Evolutionary conservation across 768 basidiomycete species (phyloP).

Genomic region (Leccinum barrowsii): DNA sequence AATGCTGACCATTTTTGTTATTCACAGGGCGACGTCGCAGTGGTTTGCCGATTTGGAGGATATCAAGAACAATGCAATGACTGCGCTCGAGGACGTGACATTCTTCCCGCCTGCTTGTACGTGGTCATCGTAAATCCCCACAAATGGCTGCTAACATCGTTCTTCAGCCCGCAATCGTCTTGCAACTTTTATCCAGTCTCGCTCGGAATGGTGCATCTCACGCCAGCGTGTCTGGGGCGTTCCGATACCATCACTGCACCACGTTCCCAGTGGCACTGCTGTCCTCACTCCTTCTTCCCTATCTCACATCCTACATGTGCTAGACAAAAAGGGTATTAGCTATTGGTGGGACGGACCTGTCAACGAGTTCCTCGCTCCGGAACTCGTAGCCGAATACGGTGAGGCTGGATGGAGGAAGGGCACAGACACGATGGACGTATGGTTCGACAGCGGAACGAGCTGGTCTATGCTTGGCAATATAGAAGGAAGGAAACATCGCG

Average conservation of each 20-base stretch:
- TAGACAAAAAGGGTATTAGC: slow-evolving; percentile 68
- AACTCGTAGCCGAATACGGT: slow-evolving; percentile 45
- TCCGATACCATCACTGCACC: slow-evolving; percentile 87
- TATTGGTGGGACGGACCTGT: slow-evolving; percentile 92
- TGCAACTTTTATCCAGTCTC: slow-evolving; percentile 77
- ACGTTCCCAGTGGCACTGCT: slow-evolving; percentile 55
- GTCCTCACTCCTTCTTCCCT: slow-evolving; percentile 64
- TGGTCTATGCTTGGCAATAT: slow-evolving; percentile 73
- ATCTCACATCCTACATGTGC: slow-evolving; percentile 69
- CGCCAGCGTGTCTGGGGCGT: slow-evolving; percentile 97
- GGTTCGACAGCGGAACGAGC: slow-evolving; percentile 96
- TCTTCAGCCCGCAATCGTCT: slow-evolving; percentile 79
- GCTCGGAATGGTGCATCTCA: slow-evolving; percentile 99
- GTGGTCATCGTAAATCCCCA: slow-evolving; percentile 21
- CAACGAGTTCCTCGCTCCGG: slow-evolving; percentile 73
- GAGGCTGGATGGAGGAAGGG: slow-evolving; percentile 66
- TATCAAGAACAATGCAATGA: slow-evolving; percentile 75
- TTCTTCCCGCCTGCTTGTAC: slow-evolving; percentile 79
- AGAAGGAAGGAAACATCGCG: slow-evolving; percentile 42
- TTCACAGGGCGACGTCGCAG: slow-evolving; percentile 79
- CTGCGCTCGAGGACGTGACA: slow-evolving; percentile 61
- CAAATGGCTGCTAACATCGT: neutral
- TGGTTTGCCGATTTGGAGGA: slow-evolving; percentile 94
- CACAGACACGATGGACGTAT: slow-evolving; percentile 97
- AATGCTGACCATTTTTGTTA: neutral